These are phyloP conservation scores for Clonostachys rosea DNA, from an alignment of 2,329 filamentous ascomycete species.

Conservation along the genomic window DNA sequence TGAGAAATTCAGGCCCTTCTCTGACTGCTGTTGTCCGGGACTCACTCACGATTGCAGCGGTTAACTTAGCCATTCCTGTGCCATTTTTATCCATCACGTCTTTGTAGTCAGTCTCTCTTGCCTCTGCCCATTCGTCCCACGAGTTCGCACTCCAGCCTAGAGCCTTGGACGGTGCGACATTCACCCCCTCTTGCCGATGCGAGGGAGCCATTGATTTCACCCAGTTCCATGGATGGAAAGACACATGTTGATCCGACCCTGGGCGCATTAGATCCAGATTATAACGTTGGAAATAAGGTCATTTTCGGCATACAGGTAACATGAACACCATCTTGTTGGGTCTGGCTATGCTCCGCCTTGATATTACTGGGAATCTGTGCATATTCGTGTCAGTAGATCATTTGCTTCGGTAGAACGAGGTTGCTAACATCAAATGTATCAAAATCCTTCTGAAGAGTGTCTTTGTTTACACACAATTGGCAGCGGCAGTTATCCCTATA, in stretches of 20 bases:
- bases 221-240: not conserved
- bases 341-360: not conserved
- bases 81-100: not conserved
- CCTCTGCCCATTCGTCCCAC: too few species aligned
- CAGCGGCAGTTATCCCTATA: constrained; percentile 38
- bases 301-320: not conserved
- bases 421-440: constrained; percentile 29
- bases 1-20: too few species aligned
- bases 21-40: too few species aligned
- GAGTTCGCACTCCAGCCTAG: too few species aligned
- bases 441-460: constrained; percentile 34
- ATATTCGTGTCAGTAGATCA: not conserved
- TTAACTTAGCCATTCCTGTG: constrained; percentile 1
- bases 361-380: constrained; percentile 23
- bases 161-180: too few species aligned
- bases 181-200: too few species aligned
- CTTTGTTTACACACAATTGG: constrained; percentile 29
- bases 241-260: not conserved
- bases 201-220: not conserved
- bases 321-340: constrained; percentile 21
- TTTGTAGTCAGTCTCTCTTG: too few species aligned
- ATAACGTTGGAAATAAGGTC: constrained; percentile 23
- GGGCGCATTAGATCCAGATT: not conserved
- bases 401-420: not conserved
- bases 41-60: constrained; percentile 1